Conservation (phyloP, 2,329 filamentous ascomycete genomes). For the Colletotrichum tofieldiae region DNA sequence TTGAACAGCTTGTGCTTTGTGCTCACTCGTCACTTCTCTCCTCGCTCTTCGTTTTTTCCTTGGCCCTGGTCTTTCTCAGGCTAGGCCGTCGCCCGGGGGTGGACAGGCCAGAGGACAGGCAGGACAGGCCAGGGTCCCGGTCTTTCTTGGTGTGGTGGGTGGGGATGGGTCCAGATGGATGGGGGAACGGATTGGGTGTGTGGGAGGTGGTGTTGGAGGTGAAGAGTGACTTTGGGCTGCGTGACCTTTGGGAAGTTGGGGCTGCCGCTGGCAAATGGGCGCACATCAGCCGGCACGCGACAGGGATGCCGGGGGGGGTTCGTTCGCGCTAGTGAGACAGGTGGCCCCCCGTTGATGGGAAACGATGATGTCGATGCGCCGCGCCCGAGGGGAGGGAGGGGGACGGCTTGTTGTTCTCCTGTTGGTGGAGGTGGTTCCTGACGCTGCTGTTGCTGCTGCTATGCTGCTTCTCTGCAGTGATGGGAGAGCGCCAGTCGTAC, state of each 20-base stretch:
- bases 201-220: constrained; percentile 4
- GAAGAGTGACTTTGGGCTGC: constrained; percentile 23
- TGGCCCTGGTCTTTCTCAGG: constrained; percentile 10
- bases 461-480: not conserved
- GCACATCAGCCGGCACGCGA: constrained; percentile 43
- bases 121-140: not conserved
- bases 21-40: constrained; percentile 7
- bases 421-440: not conserved
- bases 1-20: constrained; percentile 35
- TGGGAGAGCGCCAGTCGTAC: not conserved
- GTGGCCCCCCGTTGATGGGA: constrained; percentile 40
- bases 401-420: not conserved
- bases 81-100: constrained; percentile 23
- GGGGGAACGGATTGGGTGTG: constrained; percentile 10
- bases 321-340: constrained; percentile 45
- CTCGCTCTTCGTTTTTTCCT: constrained; percentile 10
- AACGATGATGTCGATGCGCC: constrained; percentile 43
- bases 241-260: constrained; percentile 42
- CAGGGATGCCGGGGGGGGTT: constrained; percentile 43
- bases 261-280: constrained; percentile 41
- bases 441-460: not conserved
- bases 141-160: not conserved
- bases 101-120: not conserved
- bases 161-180: not conserved
- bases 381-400: constrained; percentile 23